Percentiles rank a stretch among this genome's conserved stretches.
phyloP scores from a whole-genome alignment of 176 grass and related monocot genomes.

The Alopecurus myosuroides region DNA sequence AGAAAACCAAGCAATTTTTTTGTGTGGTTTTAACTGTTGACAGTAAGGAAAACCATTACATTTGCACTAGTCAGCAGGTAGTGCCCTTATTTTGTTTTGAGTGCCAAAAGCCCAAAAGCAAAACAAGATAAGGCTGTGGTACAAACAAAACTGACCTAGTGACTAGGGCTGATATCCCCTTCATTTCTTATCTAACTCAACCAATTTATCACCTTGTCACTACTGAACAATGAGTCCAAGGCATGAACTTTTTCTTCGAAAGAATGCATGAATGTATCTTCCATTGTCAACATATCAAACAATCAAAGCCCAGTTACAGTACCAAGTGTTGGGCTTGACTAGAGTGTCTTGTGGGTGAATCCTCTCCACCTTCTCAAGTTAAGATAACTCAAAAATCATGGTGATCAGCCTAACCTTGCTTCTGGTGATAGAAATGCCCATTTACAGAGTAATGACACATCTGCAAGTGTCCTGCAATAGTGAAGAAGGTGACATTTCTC shows the following conservation, averaged over 20 bases:
- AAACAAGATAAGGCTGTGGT: neutral
- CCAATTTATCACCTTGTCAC: constrained; percentile 7
- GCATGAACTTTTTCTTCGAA: neutral
- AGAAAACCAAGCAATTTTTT: neutral
- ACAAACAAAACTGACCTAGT: constrained; percentile 2
- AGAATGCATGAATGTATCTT: constrained; percentile 1
- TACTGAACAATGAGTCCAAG: neutral
- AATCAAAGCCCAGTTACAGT: constrained; percentile 22
- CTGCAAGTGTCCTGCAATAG: no score
- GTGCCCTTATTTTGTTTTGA: neutral
- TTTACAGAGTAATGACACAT: no score
- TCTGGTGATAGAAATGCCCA: no score
- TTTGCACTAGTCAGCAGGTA: constrained; percentile 6
- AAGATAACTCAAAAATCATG: no score
- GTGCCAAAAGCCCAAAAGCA: neutral
- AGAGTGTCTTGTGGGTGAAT: constrained; percentile 11
- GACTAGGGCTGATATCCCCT: neutral
- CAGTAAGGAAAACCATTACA: neutral
- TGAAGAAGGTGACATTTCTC: no score
- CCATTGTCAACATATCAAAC: constrained; percentile 19
- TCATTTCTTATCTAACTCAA: constrained; percentile 22
- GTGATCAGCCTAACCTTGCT: no score
- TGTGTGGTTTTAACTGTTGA: neutral
- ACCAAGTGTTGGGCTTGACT: neutral
- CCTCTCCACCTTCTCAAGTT: constrained; percentile 14